Evolutionary conservation across 1,284 basidiomycete genomes (phyloP).

Genomic region (Ganoderma sinense): DNA sequence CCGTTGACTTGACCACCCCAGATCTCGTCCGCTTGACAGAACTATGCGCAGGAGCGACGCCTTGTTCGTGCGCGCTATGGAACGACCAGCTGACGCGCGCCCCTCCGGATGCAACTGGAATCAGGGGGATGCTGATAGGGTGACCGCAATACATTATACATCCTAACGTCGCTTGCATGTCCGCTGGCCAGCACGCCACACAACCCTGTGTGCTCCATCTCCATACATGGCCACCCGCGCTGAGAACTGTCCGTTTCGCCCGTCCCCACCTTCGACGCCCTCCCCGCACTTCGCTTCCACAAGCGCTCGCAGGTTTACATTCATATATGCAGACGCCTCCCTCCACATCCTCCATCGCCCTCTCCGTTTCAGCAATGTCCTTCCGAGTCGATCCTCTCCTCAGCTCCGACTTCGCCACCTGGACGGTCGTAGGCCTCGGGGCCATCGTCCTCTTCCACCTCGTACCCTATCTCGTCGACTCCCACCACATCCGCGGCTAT

Average conservation of each 20-base stretch:
- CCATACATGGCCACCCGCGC: background rate
- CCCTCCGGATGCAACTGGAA: background rate
- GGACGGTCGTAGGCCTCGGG: constrained; percentile 34
- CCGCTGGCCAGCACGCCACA: background rate
- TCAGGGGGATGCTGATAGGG: background rate
- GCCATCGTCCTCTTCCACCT: constrained; percentile 57
- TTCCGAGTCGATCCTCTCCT: constrained; percentile 15
- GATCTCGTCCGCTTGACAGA: background rate
- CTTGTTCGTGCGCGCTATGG: background rate
- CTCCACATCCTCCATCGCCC: background rate
- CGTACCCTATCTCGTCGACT: constrained; percentile 65
- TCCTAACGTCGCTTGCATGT: background rate
- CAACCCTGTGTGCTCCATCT: background rate
- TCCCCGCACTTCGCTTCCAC: background rate
- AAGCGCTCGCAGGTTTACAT: constrained; percentile 10
- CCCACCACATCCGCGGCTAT: constrained; percentile 63
- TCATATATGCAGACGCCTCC: constrained; percentile 1
- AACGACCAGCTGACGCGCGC: background rate
- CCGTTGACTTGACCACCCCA: background rate
- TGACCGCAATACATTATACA: background rate
- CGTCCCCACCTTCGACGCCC: background rate
- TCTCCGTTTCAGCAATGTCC: constrained; percentile 14
- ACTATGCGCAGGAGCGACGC: background rate
- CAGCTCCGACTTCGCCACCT: constrained; percentile 27
- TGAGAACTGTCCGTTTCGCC: constrained; percentile 6